Base-by-base conservation (phyloP, 1,284 basidiomycete genomes). In the Ceratobasidium sp. region DNA sequence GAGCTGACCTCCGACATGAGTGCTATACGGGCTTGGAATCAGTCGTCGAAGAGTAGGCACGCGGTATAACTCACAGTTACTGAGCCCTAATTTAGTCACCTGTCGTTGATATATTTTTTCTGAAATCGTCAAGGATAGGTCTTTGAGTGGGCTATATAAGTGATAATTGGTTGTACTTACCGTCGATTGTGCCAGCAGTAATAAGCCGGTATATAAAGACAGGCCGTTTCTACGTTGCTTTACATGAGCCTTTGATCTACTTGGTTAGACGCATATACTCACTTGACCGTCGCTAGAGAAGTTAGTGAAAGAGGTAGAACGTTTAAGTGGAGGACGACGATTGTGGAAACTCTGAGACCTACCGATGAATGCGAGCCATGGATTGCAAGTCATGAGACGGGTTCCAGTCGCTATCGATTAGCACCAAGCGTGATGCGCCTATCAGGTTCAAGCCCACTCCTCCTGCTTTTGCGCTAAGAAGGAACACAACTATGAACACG, bases 361-460 rank as follows among this genome's bases (percentile, higher is more conserved):
- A 96, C 95, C 95, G 90, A 84, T 97, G 95, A 82, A 97, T 98
- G 66, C 98, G 91, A 70, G 96, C 97, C 97, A 99, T 99, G 0
- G 97, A 94, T 84, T 99, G 97, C 20, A 96, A 85, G 84, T 99
- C 97, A 81, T 94, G 94, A 81, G 80, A 80, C 61, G 96, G 96
- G 84, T 97, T 97, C 96, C 98, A 99, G 83, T 99, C 97, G 67
- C 94, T 96, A 84, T 99, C 77, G 79, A 90, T 87, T 23, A 89
- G 82, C 77, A 95, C 93, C 56, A 98, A 85, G 56, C 96, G 88
- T 12, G 95, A 97, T 12, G 93, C 96, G 42, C 96, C 94, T 48
- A 96, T 96, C 38, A 98, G 89, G 84, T 99, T 99, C 73, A 99
- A 89, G 0, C 97, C 97, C 23, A 96, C 94, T 33, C 97, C 97